Conservation (phyloP, 345 rosid genomes). For the Draba incana region DNA sequence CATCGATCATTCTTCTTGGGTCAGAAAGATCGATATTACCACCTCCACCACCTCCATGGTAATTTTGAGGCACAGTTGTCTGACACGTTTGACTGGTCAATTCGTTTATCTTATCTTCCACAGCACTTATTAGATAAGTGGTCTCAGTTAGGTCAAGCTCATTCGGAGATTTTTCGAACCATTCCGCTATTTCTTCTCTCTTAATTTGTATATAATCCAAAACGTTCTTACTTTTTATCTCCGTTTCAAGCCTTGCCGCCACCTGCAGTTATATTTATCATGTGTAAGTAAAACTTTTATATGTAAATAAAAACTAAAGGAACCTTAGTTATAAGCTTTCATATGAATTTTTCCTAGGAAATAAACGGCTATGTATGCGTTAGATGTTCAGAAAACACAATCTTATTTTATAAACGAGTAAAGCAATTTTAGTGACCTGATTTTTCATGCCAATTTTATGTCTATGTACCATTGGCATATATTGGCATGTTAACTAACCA, state of each 20-base stretch:
- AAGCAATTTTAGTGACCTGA: too few relatives aligned
- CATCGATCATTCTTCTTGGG: background rate
- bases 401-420: background rate
- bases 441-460: background rate
- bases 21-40: background rate
- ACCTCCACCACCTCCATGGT: background rate
- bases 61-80: background rate
- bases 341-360: background rate
- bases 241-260: conserved; percentile 39
- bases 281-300: too few relatives aligned
- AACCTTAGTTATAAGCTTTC: background rate
- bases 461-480: background rate
- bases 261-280: too few relatives aligned
- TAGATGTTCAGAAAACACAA: background rate
- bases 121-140: conserved; percentile 34
- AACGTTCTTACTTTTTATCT: conserved; percentile 45
- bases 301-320: background rate
- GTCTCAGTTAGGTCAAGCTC: conserved; percentile 44
- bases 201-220: conserved; percentile 37
- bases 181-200: conserved; percentile 24
- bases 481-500: background rate
- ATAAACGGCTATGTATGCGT: background rate
- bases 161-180: conserved; percentile 58
- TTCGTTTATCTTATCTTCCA: conserved; percentile 46
- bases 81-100: conserved; percentile 36